These are phyloP conservation scores for Diaporthe vaccinii DNA, from an alignment of 2,329 filamentous ascomycete genomes.

Conservation along the genomic window DNA sequence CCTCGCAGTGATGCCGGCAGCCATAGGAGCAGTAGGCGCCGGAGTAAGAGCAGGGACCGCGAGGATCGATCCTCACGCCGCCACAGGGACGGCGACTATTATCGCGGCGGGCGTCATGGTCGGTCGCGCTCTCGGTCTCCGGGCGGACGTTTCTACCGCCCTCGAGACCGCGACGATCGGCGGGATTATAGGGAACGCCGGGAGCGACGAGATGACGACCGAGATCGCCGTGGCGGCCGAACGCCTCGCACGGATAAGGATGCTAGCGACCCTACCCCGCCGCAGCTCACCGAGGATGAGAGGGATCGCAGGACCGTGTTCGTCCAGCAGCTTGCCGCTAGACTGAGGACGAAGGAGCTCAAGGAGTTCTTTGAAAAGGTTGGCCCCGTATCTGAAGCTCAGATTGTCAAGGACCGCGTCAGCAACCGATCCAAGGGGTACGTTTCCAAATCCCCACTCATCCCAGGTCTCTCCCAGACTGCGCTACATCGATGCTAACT, in stretches of 20 bases:
- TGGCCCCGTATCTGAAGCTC: conserved; percentile 94
- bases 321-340: conserved; percentile 96
- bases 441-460: conserved; percentile 48
- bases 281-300: conserved; percentile 88
- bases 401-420: conserved; percentile 98
- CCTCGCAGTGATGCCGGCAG: conserved; percentile 83
- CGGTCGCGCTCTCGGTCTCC: conserved; percentile 82
- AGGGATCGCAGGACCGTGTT: conserved; percentile 97
- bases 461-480: neutral
- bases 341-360: conserved; percentile 91
- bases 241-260: conserved; percentile 63
- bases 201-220: conserved; percentile 52
- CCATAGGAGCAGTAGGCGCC: conserved; percentile 85
- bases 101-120: conserved; percentile 72
- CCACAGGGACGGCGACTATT: conserved; percentile 81
- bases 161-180: conserved; percentile 62
- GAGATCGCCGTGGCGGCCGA: conserved; percentile 63
- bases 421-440: conserved; percentile 98
- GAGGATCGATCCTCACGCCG: conserved; percentile 81
- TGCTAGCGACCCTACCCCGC: conserved; percentile 70
- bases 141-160: conserved; percentile 66
- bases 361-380: conserved; percentile 97
- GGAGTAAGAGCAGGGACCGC: conserved; percentile 84
- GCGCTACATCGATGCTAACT: conserved; percentile 10
- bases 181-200: conserved; percentile 62